Evolutionary conservation across 2,329 filamentous ascomycete species (phyloP).

Genomic region (Neofusicoccum parvum): DNA sequence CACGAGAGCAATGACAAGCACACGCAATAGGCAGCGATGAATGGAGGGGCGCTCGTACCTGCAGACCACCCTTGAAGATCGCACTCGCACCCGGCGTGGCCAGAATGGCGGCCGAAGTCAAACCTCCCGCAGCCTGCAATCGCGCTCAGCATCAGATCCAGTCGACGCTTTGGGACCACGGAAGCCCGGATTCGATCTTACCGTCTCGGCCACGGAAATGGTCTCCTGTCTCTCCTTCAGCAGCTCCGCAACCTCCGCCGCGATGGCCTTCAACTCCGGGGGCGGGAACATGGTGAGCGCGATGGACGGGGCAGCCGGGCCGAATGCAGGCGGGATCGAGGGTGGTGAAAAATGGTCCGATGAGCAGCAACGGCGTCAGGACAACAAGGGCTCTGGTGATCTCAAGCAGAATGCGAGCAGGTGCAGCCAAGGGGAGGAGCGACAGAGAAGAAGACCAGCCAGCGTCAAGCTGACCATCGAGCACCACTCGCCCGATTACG

Average conservation of each 20-base stretch:
- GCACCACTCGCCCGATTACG: no score
- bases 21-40: constrained; percentile 44
- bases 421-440: neutral
- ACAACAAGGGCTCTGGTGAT: no score
- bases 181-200: constrained; percentile 29
- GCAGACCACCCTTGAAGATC: constrained; percentile 60
- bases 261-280: constrained; percentile 42
- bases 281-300: neutral
- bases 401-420: no score
- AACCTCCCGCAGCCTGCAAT: constrained; percentile 60
- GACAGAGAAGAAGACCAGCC: neutral
- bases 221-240: constrained; percentile 59
- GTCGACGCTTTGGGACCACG: no score
- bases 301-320: neutral
- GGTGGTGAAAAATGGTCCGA: neutral
- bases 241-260: constrained; percentile 54
- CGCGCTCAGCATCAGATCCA: neutral
- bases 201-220: constrained; percentile 64
- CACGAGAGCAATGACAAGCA: constrained; percentile 28
- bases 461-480: no score
- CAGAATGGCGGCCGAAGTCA: constrained; percentile 62
- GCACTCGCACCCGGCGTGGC: constrained; percentile 60
- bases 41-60: neutral
- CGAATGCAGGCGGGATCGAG: neutral
- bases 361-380: no score